Evolutionary conservation across 1,284 basidiomycete genomes (phyloP).

Genomic region (Ganoderma resinaceum): DNA sequence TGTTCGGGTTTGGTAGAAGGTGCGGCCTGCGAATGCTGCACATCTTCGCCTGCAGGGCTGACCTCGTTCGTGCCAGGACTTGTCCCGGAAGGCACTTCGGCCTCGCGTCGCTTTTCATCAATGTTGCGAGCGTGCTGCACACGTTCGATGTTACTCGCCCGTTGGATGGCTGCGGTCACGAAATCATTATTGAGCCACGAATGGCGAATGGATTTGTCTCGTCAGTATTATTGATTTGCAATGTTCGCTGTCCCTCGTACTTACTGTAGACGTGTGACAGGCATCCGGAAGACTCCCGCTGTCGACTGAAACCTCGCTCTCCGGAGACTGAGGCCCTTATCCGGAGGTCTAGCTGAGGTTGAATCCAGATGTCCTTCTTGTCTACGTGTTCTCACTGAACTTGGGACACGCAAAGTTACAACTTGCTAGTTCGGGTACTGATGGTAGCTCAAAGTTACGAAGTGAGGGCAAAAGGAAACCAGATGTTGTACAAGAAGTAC

Average conservation of each 20-base stretch:
- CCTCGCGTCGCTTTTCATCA: conserved; percentile 10
- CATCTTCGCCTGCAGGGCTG: not conserved
- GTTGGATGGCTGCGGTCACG: not conserved
- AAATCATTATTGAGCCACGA: not conserved
- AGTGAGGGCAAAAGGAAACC: no score
- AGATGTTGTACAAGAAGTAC: no score
- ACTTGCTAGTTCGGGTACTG: no score
- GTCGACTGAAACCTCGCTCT: not conserved
- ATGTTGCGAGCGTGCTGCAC: conserved; percentile 13
- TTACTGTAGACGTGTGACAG: not conserved
- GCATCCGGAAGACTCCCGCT: not conserved
- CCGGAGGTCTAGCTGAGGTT: not conserved
- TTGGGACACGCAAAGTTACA: no score
- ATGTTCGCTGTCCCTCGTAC: not conserved
- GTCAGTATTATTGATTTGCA: not conserved
- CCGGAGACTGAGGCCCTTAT: not conserved
- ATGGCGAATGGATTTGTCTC: conserved; percentile 7
- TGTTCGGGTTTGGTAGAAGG: conserved; percentile 24
- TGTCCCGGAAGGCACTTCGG: conserved; percentile 3
- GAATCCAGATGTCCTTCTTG: not conserved
- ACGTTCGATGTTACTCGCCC: conserved; percentile 7
- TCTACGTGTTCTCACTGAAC: no score
- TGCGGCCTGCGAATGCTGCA: not conserved
- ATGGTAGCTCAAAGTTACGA: no score
- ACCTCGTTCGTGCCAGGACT: not conserved